phyloP scores from a whole-genome alignment of 2,329 filamentous ascomycete genomes.

The Endocalyx cinctus region DNA sequence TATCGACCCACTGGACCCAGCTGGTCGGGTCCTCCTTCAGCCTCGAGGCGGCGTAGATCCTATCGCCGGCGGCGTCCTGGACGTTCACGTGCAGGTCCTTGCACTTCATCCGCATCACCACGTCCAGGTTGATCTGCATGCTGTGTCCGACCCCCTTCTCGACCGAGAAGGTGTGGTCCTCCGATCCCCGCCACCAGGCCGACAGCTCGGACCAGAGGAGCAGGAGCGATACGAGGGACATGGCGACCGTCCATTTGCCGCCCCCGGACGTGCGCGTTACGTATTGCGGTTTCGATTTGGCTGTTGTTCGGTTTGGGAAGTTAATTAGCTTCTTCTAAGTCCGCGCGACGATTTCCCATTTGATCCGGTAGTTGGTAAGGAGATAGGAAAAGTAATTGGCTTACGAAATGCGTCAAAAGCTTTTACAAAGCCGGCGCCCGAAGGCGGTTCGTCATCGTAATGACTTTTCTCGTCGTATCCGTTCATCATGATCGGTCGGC shows the following conservation, averaged over 20 bases:
- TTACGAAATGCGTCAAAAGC: slow-evolving; percentile 97
- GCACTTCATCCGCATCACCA: slow-evolving; percentile 88
- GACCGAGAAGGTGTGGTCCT: slow-evolving; percentile 86
- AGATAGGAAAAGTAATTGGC: slow-evolving; percentile 25
- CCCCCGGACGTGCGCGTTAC: slow-evolving; percentile 78
- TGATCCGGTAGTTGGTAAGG: neutral
- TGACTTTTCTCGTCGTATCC: slow-evolving; percentile 63
- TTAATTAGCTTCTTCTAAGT: no score
- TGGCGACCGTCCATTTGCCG: slow-evolving; percentile 87
- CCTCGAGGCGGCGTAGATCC: slow-evolving; percentile 74
- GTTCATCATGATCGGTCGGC: slow-evolving; percentile 56
- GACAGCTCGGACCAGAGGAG: slow-evolving; percentile 74
- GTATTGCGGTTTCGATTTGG: slow-evolving; percentile 94
- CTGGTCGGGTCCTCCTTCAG: slow-evolving; percentile 72
- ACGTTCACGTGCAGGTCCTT: slow-evolving; percentile 90
- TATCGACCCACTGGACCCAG: slow-evolving; percentile 78
- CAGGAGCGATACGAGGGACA: slow-evolving; percentile 68
- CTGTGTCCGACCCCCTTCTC: slow-evolving; percentile 85
- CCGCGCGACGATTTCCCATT: neutral
- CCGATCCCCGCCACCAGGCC: slow-evolving; percentile 79
- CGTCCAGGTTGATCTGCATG: slow-evolving; percentile 91
- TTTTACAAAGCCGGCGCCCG: slow-evolving; percentile 63
- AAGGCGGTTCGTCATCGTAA: slow-evolving; percentile 73
- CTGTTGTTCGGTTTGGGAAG: slow-evolving; percentile 39
- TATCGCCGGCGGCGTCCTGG: slow-evolving; percentile 89